Percentiles rank a stretch among this genome's conserved stretches.
phyloP scores from a whole-genome alignment of 768 basidiomycete genomes.

The Guyanaporus albipodus region DNA sequence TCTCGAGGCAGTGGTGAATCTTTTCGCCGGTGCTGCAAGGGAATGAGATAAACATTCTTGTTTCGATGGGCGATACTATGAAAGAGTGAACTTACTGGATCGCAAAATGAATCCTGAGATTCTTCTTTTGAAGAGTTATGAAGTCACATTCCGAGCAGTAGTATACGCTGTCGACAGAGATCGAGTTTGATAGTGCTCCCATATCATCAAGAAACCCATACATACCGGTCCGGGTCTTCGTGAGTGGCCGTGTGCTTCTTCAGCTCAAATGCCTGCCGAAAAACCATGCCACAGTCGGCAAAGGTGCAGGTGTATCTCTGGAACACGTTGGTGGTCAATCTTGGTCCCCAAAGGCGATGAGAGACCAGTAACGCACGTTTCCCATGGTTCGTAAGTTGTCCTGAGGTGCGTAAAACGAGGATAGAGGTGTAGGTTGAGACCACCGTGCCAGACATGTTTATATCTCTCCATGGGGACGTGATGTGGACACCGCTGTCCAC shows the following conservation, averaged over 20 bases:
- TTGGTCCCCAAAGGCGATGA: too few relatives aligned
- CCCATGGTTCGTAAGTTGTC: too few relatives aligned
- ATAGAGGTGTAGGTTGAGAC: too few relatives aligned
- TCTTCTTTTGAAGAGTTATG: slow-evolving; percentile 20
- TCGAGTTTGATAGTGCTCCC: background rate
- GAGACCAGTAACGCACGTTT: too few relatives aligned
- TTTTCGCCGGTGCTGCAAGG: slow-evolving; percentile 23
- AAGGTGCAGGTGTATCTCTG: slow-evolving; percentile 16
- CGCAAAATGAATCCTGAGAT: slow-evolving; percentile 16
- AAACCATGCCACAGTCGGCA: slow-evolving; percentile 10
- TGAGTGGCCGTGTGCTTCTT: slow-evolving; percentile 22
- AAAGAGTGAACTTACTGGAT: slow-evolving; percentile 14
- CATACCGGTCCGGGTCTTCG: slow-evolving; percentile 10
- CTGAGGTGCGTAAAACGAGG: too few relatives aligned
- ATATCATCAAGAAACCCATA: background rate
- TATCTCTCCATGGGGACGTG: too few relatives aligned
- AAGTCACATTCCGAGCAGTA: slow-evolving; percentile 18
- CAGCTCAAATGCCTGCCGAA: slow-evolving; percentile 17
- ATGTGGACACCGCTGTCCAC: too few relatives aligned
- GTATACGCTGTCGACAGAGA: slow-evolving; percentile 9
- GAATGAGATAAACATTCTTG: background rate
- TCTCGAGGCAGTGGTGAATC: slow-evolving; percentile 13
- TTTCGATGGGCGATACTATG: background rate
- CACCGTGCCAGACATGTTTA: too few relatives aligned
- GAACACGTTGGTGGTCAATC: background rate